Conservation (phyloP, 805 yeast genomes). For the Ogataea sp. region DNA sequence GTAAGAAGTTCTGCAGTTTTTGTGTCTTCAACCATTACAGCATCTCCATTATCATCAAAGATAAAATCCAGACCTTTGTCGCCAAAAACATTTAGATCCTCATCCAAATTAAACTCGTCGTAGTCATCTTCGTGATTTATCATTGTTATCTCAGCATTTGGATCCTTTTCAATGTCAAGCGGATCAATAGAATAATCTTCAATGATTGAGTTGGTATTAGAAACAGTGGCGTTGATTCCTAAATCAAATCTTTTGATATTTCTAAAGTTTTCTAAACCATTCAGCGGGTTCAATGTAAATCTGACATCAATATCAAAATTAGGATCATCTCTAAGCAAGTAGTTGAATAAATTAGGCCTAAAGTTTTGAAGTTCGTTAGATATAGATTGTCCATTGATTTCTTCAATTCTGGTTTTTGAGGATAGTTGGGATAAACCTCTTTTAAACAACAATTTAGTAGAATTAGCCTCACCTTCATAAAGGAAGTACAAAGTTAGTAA, state of each 20-base stretch:
- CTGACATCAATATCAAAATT: slow-evolving; percentile 26
- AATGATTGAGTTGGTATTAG: not conserved
- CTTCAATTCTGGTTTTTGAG: no score
- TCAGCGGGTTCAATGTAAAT: slow-evolving; percentile 3
- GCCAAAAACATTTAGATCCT: not conserved
- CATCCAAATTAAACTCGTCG: slow-evolving; percentile 3
- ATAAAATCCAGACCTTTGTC: slow-evolving; percentile 8
- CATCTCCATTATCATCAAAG: slow-evolving; percentile 11
- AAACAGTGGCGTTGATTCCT: not conserved
- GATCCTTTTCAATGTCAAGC: no score
- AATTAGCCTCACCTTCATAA: not conserved
- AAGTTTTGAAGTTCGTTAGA: not conserved
- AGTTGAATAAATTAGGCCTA: not conserved
- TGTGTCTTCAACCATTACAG: not conserved
- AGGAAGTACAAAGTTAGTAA: not conserved
- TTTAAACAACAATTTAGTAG: not conserved
- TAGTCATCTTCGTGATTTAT: not conserved
- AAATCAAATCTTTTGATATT: not conserved
- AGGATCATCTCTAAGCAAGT: slow-evolving; percentile 27
- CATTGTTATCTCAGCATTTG: slow-evolving; percentile 2
- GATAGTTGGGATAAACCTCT: not conserved
- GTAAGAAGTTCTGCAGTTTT: not conserved
- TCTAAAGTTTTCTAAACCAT: not conserved
- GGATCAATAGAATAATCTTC: no score
- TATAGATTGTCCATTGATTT: not conserved